phyloP scores from a whole-genome alignment of 1,284 basidiomycete genomes.

The Clitocybe nebularis region DNA sequence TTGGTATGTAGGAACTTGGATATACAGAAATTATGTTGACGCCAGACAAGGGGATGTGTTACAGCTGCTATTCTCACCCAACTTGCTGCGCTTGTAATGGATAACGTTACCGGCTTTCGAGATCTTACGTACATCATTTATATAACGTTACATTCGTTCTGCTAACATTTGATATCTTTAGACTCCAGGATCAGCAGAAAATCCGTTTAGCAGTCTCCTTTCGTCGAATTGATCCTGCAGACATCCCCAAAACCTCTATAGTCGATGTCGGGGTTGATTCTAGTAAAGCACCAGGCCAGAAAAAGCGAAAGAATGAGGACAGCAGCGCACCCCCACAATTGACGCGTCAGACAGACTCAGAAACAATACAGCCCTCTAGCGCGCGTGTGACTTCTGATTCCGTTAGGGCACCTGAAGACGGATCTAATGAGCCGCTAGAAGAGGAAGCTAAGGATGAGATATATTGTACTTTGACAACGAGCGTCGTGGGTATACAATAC shows the following conservation, averaged over 20 bases:
- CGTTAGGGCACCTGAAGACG: slow-evolving; percentile 14
- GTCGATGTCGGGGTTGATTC: not conserved
- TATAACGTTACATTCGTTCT: slow-evolving; percentile 6
- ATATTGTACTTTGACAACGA: slow-evolving; percentile 55
- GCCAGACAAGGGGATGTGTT: slow-evolving; percentile 60
- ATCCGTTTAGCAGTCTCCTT: slow-evolving; percentile 52
- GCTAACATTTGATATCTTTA: slow-evolving; percentile 22
- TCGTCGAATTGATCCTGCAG: slow-evolving; percentile 49
- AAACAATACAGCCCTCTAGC: slow-evolving; percentile 3
- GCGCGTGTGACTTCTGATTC: not conserved
- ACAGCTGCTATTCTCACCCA: slow-evolving; percentile 50
- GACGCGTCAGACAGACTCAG: slow-evolving; percentile 23
- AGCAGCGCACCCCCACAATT: no score
- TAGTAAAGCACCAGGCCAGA: not conserved
- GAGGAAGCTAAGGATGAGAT: slow-evolving; percentile 62
- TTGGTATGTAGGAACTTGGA: slow-evolving; percentile 44
- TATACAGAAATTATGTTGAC: slow-evolving; percentile 8
- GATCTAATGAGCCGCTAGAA: slow-evolving; percentile 36
- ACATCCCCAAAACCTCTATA: slow-evolving; percentile 45
- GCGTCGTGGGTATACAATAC: slow-evolving; percentile 80
- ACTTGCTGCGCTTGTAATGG: slow-evolving; percentile 41
- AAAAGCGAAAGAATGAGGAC: slow-evolving; percentile 14
- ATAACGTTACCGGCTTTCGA: slow-evolving; percentile 46
- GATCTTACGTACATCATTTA: slow-evolving; percentile 40
- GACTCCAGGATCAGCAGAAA: slow-evolving; percentile 56